A percentile compares a stretch with the other conserved stretches of the same genome.
phyloP scores from a whole-genome alignment of 2,329 filamentous ascomycete genomes.

The Diatrype stigma region DNA sequence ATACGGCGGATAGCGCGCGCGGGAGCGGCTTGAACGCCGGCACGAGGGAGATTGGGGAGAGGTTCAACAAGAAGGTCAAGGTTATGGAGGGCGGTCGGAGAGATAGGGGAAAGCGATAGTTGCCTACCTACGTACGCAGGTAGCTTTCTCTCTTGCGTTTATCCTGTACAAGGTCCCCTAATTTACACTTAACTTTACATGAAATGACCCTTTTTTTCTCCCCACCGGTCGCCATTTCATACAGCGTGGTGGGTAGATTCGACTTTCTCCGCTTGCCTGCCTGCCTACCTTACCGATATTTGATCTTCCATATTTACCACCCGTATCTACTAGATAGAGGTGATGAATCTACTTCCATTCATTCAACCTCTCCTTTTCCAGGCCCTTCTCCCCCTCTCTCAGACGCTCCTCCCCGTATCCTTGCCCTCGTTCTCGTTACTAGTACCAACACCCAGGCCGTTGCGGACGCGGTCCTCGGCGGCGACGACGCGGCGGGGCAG shows the following conservation, averaged over 20 bases:
- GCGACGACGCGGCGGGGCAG: constrained; percentile 64
- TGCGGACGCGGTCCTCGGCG: constrained; percentile 58
- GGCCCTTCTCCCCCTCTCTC: constrained; percentile 3
- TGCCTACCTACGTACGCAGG: neutral
- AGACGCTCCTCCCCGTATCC: constrained; percentile 31
- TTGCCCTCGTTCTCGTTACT: constrained; percentile 21
- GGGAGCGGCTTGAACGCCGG: constrained; percentile 51
- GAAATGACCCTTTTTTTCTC: too few species aligned
- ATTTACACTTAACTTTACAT: too few species aligned
- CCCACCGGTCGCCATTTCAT: too few species aligned
- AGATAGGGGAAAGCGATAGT: constrained; percentile 31
- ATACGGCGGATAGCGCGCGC: constrained; percentile 64
- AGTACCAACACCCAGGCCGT: constrained; percentile 41
- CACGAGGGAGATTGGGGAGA: constrained; percentile 61
- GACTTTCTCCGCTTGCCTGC: too few species aligned
- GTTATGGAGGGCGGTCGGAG: constrained; percentile 35
- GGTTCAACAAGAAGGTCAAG: constrained; percentile 68
- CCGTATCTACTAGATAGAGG: too few species aligned
- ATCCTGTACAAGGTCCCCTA: too few species aligned
- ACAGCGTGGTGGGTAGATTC: too few species aligned
- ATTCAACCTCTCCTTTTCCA: too few species aligned
- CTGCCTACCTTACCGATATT: too few species aligned
- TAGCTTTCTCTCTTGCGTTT: too few species aligned
- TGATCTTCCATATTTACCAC: too few species aligned
- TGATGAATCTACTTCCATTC: too few species aligned